Evolutionary conservation across 2,329 filamentous ascomycete species (phyloP).

Genomic region (Fusarium citri): DNA sequence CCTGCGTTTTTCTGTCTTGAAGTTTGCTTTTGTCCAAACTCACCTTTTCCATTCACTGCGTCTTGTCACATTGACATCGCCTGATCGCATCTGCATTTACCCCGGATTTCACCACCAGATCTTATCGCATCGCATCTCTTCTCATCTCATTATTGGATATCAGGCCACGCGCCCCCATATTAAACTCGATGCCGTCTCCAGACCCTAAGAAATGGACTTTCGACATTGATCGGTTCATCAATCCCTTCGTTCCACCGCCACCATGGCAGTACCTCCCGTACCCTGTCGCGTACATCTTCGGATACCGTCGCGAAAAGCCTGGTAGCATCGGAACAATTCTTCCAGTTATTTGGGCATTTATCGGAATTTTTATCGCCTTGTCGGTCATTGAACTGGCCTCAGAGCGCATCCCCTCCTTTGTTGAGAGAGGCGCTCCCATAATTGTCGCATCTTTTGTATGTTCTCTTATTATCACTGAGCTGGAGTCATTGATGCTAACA

Average conservation of each 20-base stretch:
- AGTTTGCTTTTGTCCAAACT: not conserved
- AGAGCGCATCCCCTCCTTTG: constrained; percentile 65
- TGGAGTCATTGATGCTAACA: not conserved
- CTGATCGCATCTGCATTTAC: constrained; percentile 17
- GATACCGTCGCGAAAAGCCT: constrained; percentile 62
- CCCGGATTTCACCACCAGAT: constrained; percentile 3
- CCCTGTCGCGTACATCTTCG: constrained; percentile 75
- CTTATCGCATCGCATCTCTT: not conserved
- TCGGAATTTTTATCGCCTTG: constrained; percentile 73
- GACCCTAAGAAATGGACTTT: constrained; percentile 63
- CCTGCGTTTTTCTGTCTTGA: not conserved
- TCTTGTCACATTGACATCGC: not conserved
- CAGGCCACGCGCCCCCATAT: not conserved
- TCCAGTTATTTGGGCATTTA: constrained; percentile 70
- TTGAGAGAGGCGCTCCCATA: constrained; percentile 64
- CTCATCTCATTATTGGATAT: not conserved
- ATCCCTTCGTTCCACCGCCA: constrained; percentile 75
- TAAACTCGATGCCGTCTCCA: constrained; percentile 29
- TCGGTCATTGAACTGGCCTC: constrained; percentile 69
- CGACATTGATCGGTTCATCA: constrained; percentile 81
- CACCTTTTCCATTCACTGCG: not conserved
- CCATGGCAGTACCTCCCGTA: constrained; percentile 73
- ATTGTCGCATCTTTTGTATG: constrained; percentile 79
- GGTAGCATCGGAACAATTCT: constrained; percentile 66
- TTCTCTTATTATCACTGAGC: constrained; percentile 28